Evolutionary conservation across 2,329 filamentous ascomycete genomes (phyloP).

Genomic region (Trichoderma lentiforme): DNA sequence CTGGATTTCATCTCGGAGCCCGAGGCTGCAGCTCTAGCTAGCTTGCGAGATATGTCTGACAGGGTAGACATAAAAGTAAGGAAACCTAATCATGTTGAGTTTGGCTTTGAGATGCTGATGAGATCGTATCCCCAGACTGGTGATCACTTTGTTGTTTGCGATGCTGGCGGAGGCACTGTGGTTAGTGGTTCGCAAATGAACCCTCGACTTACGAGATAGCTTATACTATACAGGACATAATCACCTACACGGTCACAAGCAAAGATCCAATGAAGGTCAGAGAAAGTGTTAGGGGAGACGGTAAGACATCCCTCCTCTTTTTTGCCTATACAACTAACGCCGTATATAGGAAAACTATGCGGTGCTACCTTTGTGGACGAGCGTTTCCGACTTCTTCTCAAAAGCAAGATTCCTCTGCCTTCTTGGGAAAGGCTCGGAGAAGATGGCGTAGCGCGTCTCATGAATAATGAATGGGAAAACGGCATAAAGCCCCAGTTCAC

Average conservation of each 20-base stretch:
- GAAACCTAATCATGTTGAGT: rapidly evolving
- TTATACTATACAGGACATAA: constrained; percentile 35
- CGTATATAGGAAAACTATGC: constrained; percentile 33
- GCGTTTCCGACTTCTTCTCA: constrained; percentile 31
- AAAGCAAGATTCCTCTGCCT: constrained; percentile 17
- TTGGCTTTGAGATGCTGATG: neutral
- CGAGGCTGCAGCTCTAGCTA: constrained; percentile 43
- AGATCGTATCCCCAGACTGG: constrained; percentile 19
- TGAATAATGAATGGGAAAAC: constrained; percentile 31
- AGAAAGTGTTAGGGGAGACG: constrained; percentile 36
- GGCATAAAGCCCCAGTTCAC: constrained; percentile 29
- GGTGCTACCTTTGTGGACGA: constrained; percentile 42
- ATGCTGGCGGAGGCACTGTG: constrained; percentile 38
- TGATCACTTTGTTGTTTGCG: constrained; percentile 32
- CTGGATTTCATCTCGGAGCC: constrained; percentile 42
- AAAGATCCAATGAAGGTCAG: constrained; percentile 29
- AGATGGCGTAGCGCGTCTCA: constrained; percentile 18
- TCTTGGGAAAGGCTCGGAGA: constrained; percentile 14
- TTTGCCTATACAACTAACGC: neutral
- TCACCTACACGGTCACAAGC: constrained; percentile 34
- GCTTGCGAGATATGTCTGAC: constrained; percentile 29
- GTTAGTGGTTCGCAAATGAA: constrained; percentile 19
- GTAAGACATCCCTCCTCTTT: neutral
- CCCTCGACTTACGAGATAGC: neutral
- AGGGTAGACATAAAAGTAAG: constrained; percentile 24